These are phyloP conservation scores for Saposhnikovia divaricata DNA, from an alignment of 129 eudicot genomes.

Conservation along the genomic window DNA sequence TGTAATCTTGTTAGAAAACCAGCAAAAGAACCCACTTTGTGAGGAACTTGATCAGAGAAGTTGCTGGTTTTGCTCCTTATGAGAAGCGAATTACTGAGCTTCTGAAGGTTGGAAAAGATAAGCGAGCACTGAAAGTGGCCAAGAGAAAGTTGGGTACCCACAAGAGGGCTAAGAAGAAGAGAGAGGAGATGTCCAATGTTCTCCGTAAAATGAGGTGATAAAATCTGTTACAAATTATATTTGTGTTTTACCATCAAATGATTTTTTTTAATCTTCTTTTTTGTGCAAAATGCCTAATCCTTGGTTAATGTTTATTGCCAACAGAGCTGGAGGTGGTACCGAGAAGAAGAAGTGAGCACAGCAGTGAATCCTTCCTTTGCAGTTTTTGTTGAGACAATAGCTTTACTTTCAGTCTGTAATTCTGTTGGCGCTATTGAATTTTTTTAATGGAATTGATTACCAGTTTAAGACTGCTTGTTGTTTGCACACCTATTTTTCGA, in stretches of 20 bases:
- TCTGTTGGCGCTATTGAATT: neutral
- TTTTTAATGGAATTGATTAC: neutral
- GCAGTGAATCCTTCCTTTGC: neutral
- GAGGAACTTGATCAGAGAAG: constrained; percentile 17
- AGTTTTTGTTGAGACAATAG: neutral
- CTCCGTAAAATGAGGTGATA: constrained; percentile 34
- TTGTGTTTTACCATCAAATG: neutral
- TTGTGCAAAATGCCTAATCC: neutral
- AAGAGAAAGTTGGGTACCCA: constrained; percentile 26
- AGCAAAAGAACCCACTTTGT: constrained; percentile 23
- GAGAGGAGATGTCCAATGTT: constrained; percentile 24
- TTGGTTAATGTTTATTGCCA: neutral
- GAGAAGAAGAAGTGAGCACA: constrained; percentile 30
- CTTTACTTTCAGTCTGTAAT: neutral
- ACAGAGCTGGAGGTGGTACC: constrained; percentile 36
- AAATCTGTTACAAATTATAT: neutral
- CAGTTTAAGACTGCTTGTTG: neutral
- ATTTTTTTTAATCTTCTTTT: neutral
- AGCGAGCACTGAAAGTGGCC: constrained; percentile 22
- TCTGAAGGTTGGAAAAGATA: constrained; percentile 22
- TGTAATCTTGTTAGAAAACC: constrained; percentile 13
- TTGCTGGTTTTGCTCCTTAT: constrained; percentile 22
- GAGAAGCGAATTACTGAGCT: constrained; percentile 24
- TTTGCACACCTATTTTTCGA: neutral
- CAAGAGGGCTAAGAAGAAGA: constrained; percentile 28